These are phyloP conservation scores for Xylaria telfairii DNA, from an alignment of 495 filamentous ascomycete genomes.

Conservation along the genomic window DNA sequence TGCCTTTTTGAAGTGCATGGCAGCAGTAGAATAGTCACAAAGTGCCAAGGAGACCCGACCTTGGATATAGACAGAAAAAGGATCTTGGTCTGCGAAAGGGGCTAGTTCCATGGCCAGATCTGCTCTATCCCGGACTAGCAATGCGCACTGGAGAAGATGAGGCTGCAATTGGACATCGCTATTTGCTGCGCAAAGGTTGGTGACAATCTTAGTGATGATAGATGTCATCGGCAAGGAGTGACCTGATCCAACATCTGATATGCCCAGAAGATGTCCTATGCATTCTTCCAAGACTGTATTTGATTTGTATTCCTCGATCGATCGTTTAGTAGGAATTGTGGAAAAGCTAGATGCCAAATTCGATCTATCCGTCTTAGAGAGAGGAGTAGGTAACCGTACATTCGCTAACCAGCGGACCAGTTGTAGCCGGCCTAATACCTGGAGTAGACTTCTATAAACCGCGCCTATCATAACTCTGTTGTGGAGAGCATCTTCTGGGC, in stretches of 20 bases:
- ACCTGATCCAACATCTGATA: slow-evolving; percentile 39
- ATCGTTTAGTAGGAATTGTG: slow-evolving; percentile 38
- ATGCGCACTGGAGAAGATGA: slow-evolving; percentile 68
- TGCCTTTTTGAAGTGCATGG: slow-evolving; percentile 79
- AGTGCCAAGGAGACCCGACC: slow-evolving; percentile 78
- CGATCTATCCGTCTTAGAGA: slow-evolving; percentile 44
- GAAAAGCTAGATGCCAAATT: slow-evolving; percentile 34
- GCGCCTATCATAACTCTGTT: slow-evolving; percentile 68
- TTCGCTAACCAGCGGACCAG: slow-evolving; percentile 82
- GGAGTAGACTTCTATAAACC: slow-evolving; percentile 70
- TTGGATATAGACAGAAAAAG: slow-evolving; percentile 86
- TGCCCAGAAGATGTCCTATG: slow-evolving; percentile 55
- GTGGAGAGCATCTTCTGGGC: slow-evolving; percentile 65
- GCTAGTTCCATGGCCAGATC: slow-evolving; percentile 79
- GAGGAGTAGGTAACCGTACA: slow-evolving; percentile 54
- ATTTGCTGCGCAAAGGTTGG: slow-evolving; percentile 58
- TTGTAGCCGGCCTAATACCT: slow-evolving; percentile 72
- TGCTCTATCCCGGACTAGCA: slow-evolving; percentile 70
- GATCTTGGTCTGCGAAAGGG: slow-evolving; percentile 65
- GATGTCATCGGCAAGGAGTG: slow-evolving; percentile 47
- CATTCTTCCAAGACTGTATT: slow-evolving; percentile 59
- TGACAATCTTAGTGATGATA: slow-evolving; percentile 58
- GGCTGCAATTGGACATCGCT: slow-evolving; percentile 59
- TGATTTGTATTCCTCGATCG: slow-evolving; percentile 44
- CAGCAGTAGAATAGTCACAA: slow-evolving; percentile 73